Conservation (phyloP, 2,329 filamentous ascomycete genomes). For the Alternaria sp. region DNA sequence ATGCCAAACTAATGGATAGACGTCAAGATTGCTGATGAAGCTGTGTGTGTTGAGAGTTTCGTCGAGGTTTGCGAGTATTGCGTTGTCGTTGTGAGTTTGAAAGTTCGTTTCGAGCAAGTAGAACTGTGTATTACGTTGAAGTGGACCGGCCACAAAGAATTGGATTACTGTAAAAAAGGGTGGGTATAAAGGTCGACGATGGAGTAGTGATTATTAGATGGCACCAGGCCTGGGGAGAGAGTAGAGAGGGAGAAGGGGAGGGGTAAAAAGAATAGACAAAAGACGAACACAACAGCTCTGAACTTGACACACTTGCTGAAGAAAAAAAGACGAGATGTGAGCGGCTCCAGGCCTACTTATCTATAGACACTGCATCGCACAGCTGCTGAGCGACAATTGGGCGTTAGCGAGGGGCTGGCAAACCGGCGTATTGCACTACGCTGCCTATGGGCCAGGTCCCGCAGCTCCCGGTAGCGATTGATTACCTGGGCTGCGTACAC, state of each 20-base stretch:
- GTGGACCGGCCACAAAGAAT: slow-evolving; percentile 56
- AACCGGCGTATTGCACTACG: slow-evolving; percentile 40
- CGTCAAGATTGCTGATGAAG: slow-evolving; percentile 47
- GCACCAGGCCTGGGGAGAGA: slow-evolving; percentile 58
- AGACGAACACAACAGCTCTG: slow-evolving; percentile 60
- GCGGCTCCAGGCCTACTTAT: slow-evolving; percentile 45
- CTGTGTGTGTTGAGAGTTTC: slow-evolving; percentile 34
- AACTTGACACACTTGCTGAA: slow-evolving; percentile 63
- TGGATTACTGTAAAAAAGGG: slow-evolving; percentile 48
- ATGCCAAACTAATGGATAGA: slow-evolving; percentile 52
- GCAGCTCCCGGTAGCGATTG: slow-evolving; percentile 41
- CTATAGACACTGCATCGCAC: slow-evolving; percentile 39
- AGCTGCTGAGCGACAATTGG: slow-evolving; percentile 33
- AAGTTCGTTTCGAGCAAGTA: slow-evolving; percentile 58
- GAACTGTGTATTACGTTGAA: slow-evolving; percentile 55
- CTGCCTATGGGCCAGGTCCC: slow-evolving; percentile 31
- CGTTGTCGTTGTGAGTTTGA: slow-evolving; percentile 32
- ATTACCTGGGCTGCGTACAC: slow-evolving; percentile 45
- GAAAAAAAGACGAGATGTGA: slow-evolving; percentile 49
- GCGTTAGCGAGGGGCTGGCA: slow-evolving; percentile 31
- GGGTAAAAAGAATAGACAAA: slow-evolving; percentile 52
- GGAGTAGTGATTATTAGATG: slow-evolving; percentile 45
- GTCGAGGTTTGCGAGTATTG: slow-evolving; percentile 44
- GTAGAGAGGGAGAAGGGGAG: slow-evolving; percentile 49
- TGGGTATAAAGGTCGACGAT: slow-evolving; percentile 31